A percentile compares a stretch with the other conserved stretches of the same genome.
Evolutionary conservation across 805 yeast genomes (phyloP).

Genomic region (Candida alai): DNA sequence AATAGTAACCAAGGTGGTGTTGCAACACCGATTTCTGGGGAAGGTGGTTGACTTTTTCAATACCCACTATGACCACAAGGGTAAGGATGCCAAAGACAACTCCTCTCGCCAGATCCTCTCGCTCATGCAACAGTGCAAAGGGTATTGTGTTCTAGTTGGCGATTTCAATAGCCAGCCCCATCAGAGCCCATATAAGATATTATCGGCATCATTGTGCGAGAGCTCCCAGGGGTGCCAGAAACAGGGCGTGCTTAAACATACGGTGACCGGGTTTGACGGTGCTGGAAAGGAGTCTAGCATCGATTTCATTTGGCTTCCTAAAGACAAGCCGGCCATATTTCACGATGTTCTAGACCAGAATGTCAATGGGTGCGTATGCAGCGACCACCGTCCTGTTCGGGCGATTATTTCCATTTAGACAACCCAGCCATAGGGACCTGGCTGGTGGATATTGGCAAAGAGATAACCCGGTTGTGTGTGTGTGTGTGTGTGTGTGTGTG

Average conservation of each 20-base stretch:
- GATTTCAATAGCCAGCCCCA: conserved; percentile 35
- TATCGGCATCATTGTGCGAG: conserved; percentile 20
- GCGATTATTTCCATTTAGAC: conserved; percentile 10
- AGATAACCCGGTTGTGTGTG: no score
- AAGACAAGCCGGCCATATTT: conserved; percentile 10
- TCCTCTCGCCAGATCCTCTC: conserved; percentile 27
- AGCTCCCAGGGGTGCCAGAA: conserved; percentile 21
- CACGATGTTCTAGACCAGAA: conserved; percentile 21
- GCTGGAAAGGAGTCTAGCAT: conserved; percentile 26
- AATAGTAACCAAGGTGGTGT: conserved; percentile 32
- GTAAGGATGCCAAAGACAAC: conserved; percentile 28
- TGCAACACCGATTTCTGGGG: conserved; percentile 20
- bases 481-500: no score
- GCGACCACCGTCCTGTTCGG: conserved; percentile 37
- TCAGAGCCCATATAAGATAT: conserved; percentile 32
- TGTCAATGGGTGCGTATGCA: conserved; percentile 28
- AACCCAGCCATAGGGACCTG: no score
- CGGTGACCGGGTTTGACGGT: conserved; percentile 40
- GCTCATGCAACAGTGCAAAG: conserved; percentile 18
- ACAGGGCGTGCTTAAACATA: conserved; percentile 35
- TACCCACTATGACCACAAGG: conserved; percentile 39
- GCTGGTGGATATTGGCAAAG: no score
- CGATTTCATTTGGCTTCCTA: conserved; percentile 41
- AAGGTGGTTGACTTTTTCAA: conserved; percentile 28
- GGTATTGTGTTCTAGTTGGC: conserved; percentile 29